Conservation (phyloP, 768 basidiomycete species). For the Clathrus columnatus region DNA sequence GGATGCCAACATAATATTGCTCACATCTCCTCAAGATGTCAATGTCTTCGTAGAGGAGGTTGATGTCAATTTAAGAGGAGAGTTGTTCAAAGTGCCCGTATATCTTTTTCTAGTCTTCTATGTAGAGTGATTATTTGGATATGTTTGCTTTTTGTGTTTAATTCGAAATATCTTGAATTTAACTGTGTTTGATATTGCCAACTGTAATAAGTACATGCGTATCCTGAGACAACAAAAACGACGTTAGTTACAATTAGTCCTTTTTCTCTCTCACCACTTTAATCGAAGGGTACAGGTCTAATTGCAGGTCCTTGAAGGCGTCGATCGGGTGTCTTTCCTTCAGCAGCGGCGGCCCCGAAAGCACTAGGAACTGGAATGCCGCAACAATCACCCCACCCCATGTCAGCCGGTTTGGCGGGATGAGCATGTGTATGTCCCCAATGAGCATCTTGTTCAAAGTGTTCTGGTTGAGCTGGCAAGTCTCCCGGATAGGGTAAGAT, state of each 20-base stretch:
- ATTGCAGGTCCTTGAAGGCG: constrained; percentile 53
- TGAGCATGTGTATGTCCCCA: constrained; percentile 43
- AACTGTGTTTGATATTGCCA: neutral
- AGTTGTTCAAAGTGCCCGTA: neutral
- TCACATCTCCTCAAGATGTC: neutral
- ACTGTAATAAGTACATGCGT: neutral
- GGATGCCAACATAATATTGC: too few species aligned
- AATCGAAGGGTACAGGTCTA: constrained; percentile 77
- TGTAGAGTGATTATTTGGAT: neutral
- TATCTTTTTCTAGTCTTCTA: neutral
- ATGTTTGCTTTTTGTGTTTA: neutral
- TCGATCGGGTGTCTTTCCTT: constrained; percentile 32
- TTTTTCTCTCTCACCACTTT: constrained; percentile 16
- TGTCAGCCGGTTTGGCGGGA: constrained; percentile 37
- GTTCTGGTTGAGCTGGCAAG: constrained; percentile 22
- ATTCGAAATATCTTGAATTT: too few species aligned
- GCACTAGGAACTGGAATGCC: constrained; percentile 80
- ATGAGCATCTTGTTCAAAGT: constrained; percentile 31
- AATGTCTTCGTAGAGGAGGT: neutral
- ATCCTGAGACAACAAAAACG: neutral
- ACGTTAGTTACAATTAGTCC: neutral
- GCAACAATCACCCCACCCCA: constrained; percentile 86
- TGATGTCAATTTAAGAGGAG: neutral
- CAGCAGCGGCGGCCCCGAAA: constrained; percentile 64
- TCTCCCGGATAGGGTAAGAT: constrained; percentile 64